Conservation (phyloP, 1,139 yeast genomes). For the Geotrichum histeridarum region DNA sequence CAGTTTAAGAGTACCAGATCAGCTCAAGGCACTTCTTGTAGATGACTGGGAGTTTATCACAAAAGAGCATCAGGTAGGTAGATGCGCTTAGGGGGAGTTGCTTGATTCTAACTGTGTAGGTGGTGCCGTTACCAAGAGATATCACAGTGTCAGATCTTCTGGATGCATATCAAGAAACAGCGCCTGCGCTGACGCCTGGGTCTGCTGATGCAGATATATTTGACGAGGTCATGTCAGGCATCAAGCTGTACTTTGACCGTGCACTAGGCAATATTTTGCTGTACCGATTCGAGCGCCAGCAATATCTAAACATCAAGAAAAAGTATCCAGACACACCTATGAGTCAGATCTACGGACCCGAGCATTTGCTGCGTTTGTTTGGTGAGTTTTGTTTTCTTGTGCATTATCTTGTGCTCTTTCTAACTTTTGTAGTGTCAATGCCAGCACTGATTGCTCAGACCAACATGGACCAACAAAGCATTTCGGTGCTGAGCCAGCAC, state of each 20-base stretch:
- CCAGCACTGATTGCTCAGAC: conserved; percentile 79
- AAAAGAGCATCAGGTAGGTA: conserved; percentile 53
- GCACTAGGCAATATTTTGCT: conserved; percentile 66
- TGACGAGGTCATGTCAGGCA: conserved; percentile 63
- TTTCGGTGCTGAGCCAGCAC: conserved; percentile 51
- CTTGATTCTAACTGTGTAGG: conserved; percentile 9
- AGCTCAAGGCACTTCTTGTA: conserved; percentile 65
- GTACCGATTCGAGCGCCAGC: conserved; percentile 81
- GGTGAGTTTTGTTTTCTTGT: background rate
- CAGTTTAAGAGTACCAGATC: conserved; percentile 53
- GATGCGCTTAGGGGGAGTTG: background rate
- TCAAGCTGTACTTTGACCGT: conserved; percentile 71
- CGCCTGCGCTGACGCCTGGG: conserved; percentile 26
- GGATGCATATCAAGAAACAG: conserved; percentile 40
- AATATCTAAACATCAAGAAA: conserved; percentile 55
- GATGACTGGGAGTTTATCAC: conserved; percentile 94
- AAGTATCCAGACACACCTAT: conserved; percentile 39
- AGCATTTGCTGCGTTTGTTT: conserved; percentile 68
- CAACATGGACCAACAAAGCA: conserved; percentile 72
- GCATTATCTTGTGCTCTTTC: background rate
- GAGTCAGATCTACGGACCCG: conserved; percentile 62
- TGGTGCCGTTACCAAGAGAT: conserved; percentile 57
- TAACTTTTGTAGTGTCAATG: conserved; percentile 46
- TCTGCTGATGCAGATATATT: conserved; percentile 51
- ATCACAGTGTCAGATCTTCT: conserved; percentile 52